Evolutionary conservation across 2,329 filamentous ascomycete species (phyloP), one percentile per base, ranked within the genome.

Genomic region (Talaromyces sp.): DNA sequence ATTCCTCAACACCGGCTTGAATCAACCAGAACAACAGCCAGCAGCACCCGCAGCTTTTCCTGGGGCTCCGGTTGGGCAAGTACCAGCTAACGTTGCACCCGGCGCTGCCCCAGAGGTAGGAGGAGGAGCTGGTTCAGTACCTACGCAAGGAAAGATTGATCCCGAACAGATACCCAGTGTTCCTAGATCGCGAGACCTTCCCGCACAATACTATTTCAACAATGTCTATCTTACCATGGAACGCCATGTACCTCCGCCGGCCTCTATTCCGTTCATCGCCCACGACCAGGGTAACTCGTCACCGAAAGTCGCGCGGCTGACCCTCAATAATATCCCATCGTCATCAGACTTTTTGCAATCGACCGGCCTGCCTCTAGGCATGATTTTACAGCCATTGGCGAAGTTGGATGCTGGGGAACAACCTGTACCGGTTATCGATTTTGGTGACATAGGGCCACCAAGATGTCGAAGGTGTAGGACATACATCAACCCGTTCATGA

Each of bases 401-500:
- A 85, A 88, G 47, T 84, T 93, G 49, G 91, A 96, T 74, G 84
- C 91, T 27, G 94, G 95, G 61, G 95, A 99, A 79, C 84, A 90
- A 58, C 87, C 92, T 1, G 89, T 99, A 63, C 95, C 95, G 0
- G 90, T 99, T 4, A 84, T 99, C 27, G 95, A 99, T 79, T 99
- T 98, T 83, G 95, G 95, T 58, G 93, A 97, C 49, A 81, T 82
- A 45, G 95, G 95, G 0, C 95, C 95, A 47, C 95, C 95, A 25
- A 87, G 95, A 76, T 99, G 95, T 79, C 88, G 92, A 72, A 86
- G 95, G 80, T 99, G 95, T 82, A 87, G 95, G 75, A 91, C 94
- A 15, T 99, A 99, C 79, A 96, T 99, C 80, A 99, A 99, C 75
- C 95, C 95, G 1, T 99, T 99, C 76, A 98, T 99, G 95, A 91